A percentile compares a stretch with the other conserved stretches of the same genome.
Conservation (phyloP, 2,329 filamentous ascomycete genomes). For the Phialemonium atrogriseum region DNA sequence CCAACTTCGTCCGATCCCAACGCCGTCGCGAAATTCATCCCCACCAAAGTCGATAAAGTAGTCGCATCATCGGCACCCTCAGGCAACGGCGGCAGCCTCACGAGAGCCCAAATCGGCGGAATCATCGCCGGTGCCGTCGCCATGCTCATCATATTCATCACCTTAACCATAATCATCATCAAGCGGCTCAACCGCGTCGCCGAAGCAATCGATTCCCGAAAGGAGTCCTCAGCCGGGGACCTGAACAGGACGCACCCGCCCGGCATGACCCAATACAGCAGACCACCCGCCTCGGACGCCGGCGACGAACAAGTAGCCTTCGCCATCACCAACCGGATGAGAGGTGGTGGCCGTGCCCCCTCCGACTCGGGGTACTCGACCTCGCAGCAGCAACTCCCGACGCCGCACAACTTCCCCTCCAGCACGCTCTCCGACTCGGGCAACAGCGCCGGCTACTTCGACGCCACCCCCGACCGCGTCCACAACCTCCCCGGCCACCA, state of each 20-base stretch:
- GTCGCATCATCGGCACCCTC: slow-evolving; percentile 19
- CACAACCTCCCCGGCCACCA: slow-evolving; percentile 13
- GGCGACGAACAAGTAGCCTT: slow-evolving; percentile 5
- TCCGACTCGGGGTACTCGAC: slow-evolving; percentile 12
- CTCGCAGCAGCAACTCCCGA: slow-evolving; percentile 12
- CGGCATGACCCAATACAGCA: slow-evolving; percentile 24
- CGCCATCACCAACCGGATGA: slow-evolving; percentile 8
- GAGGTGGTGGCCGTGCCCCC: slow-evolving; percentile 10
- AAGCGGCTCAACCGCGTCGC: slow-evolving; percentile 39
- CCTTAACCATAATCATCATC: slow-evolving; percentile 39
- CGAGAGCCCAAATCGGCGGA: slow-evolving; percentile 37
- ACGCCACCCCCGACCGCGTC: slow-evolving; percentile 10
- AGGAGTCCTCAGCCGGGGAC: slow-evolving; percentile 25
- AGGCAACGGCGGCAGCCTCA: slow-evolving; percentile 21
- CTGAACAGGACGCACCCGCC: slow-evolving; percentile 20
- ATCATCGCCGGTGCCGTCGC: slow-evolving; percentile 43
- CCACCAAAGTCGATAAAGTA: slow-evolving; percentile 33
- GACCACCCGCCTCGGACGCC: slow-evolving; percentile 26
- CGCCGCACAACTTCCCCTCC: slow-evolving; percentile 13
- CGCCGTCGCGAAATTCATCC: slow-evolving; percentile 33
- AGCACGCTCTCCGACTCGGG: slow-evolving; percentile 5
- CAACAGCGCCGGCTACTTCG: slow-evolving; percentile 24
- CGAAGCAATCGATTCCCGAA: slow-evolving; percentile 25
- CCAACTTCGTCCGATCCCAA: slow-evolving; percentile 15
- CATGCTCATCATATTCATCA: slow-evolving; percentile 38